Evolutionary conservation across 805 yeast species (phyloP), one percentile per base, ranked within the genome.

Genomic region (Suhomyces prunicola): DNA sequence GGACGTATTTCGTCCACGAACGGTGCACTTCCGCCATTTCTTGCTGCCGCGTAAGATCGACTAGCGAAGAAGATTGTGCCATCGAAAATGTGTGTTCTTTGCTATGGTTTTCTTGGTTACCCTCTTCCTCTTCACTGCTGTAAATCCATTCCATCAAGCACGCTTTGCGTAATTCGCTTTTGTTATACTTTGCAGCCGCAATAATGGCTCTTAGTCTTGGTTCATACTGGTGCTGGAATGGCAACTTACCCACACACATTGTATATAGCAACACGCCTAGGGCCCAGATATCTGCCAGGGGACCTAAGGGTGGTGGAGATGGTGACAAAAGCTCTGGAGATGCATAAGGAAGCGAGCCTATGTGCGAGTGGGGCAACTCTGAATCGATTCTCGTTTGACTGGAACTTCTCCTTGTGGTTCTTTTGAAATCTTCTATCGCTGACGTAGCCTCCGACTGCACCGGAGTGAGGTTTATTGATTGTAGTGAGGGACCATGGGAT

Each of bases 281-380:
- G 0, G 97, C 96, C 97, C 97, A 92, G 5, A 89, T 79, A 69
- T 92, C 98, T 1, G 92, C 86, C 40, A 82, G 72, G 2, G 88
- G 85, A 2, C 87, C 86, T 51, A 82, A 63, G 54, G 85, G 73
- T 62, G 84, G 73, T 5, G 90, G 88, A 44, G 77, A 76, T 1
- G 88, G 86, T 41, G 74, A 72, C 41, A 91, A 70, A 15, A 90
- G 74, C 65, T 92, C 97, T 0, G 98, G 98, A 0, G 96, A 82
- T 0, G 97, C 96, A 66, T 90, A 92, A 0, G 97, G 97, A 31
- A 92, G 74, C 1, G 97, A 91, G 0, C 98, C 98, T 47, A 90
- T 88, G 59, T 86, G 87, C 22, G 83, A 72, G 63, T 84, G 87
- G 1, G 89, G 89, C 33, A 79, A 65, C 31, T 73, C 73, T 8